Evolutionary conservation across 495 filamentous ascomycete genomes (phyloP), one percentile per base, ranked within the genome.

Genomic region (Aspergillus nidulans): DNA sequence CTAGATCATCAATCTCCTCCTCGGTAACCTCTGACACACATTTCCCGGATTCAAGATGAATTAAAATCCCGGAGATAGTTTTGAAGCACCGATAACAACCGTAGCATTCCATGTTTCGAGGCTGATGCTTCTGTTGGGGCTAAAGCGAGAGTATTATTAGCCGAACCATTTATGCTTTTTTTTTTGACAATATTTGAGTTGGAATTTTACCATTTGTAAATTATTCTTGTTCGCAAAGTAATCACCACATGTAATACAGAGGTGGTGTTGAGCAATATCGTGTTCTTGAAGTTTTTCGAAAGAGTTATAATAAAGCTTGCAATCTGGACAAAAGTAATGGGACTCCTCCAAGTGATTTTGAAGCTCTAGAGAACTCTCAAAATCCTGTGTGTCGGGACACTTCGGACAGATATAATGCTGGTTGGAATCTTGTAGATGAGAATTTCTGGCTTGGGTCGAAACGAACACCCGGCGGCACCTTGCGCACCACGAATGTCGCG

Each of bases 401-500:
- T 20, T 40, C 5, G 32, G 19, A 39, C 21, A 39, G 49, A 52
- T n/a, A 40, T 52, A 18, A 15, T 52, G 49, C 28, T 23, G 24
- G 49, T 21, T 40, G 15, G 49, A 52, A 24, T 20, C 30, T 26
- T 40, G 28, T 16, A 52, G 49, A 52, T 40, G 49, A 18, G 49
- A 23, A 52, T 52, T 20, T 40, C 21, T 52, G 28, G 49, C 49
- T 19, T 42, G 16, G 18, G 19, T 40, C n/a, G 49, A 40, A 39
- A 52, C n/a, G 18, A 52, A 52, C 30, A 52, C 49, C 34, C 34
- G 34, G n/a, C 16, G 41, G 55, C 47, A 57, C 55, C 55, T 57
- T 39, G 51, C 47, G 30, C 55, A 57, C 55, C 55, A 57, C 26
- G 25, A 36, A 30, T 57, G 55, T 32, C 47, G 55, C 12, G 38